A percentile compares a stretch with the other conserved stretches of the same genome.
Conservation (phyloP, 148 eudicot species). For the Oxyria digyna region DNA sequence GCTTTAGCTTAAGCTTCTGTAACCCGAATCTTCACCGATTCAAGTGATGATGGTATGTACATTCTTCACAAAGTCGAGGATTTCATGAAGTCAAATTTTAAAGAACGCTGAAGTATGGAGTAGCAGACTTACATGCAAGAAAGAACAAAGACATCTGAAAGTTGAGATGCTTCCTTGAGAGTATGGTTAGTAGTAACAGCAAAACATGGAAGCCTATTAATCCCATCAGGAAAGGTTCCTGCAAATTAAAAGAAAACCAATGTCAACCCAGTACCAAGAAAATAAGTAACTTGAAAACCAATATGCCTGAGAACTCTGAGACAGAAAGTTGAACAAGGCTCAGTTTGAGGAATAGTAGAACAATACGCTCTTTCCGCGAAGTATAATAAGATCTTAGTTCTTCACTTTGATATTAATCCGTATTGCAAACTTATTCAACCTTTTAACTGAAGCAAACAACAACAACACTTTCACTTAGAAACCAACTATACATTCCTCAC, state of each 20-base stretch:
- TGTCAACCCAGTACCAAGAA: constrained; percentile 1
- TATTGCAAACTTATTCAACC: background rate
- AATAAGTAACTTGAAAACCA: background rate
- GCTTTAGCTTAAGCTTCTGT: no score
- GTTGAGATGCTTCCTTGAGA: constrained; percentile 65
- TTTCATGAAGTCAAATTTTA: background rate
- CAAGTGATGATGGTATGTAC: background rate
- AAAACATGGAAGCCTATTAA: constrained; percentile 54
- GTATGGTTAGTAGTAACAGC: constrained; percentile 31
- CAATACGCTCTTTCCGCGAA: background rate
- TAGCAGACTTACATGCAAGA: constrained; percentile 45
- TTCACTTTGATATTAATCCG: background rate
- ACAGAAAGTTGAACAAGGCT: background rate
- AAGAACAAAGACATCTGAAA: constrained; percentile 88
- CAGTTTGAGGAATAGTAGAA: background rate
- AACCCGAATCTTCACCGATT: no score
- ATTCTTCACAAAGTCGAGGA: background rate
- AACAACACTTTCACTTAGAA: background rate
- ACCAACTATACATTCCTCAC: background rate
- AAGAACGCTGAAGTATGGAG: constrained; percentile 4
- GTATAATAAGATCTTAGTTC: background rate
- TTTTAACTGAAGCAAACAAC: background rate
- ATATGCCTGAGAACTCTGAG: background rate
- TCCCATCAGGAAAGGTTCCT: constrained; percentile 80
- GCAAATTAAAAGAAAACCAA: constrained; percentile 6